A percentile compares a stretch with the other conserved stretches of the same genome.
Evolutionary conservation across 192 early-diverging fungal genomes (phyloP).

Genomic region (Glomus cerebriforme): DNA sequence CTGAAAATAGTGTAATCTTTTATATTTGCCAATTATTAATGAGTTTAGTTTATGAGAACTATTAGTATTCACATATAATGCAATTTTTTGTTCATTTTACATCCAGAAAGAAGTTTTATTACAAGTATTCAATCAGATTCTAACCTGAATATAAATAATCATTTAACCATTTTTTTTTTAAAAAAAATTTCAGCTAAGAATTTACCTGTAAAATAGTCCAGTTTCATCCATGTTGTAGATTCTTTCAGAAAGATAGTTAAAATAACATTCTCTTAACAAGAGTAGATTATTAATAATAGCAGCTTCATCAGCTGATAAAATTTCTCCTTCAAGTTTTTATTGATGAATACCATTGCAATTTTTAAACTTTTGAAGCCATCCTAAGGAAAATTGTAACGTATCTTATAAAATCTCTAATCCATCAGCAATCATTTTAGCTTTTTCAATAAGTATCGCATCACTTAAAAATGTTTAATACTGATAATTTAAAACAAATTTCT

Average conservation of each 20-base stretch:
- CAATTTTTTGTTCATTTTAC: constrained; percentile 14
- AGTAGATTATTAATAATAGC: not conserved
- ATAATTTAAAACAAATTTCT: too few species aligned
- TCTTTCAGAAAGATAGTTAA: constrained; percentile 10
- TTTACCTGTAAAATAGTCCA: constrained; percentile 25
- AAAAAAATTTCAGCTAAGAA: not conserved
- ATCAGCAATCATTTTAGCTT: constrained; percentile 2
- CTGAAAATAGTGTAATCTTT: not conserved
- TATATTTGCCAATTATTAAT: not conserved
- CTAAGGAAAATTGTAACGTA: constrained; percentile 1
- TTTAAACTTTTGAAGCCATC: constrained; percentile 30
- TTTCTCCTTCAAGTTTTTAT: constrained; percentile 29
- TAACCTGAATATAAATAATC: not conserved
- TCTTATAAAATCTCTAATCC: not conserved
- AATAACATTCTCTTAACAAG: not conserved
- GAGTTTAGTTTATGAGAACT: constrained; percentile 1
- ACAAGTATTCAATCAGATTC: not conserved
- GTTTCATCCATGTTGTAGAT: constrained; percentile 32
- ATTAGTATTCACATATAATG: constrained; percentile 9
- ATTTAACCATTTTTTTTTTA: not conserved
- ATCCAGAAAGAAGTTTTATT: not conserved
- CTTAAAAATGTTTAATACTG: too few species aligned
- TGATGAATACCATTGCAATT: constrained; percentile 11
- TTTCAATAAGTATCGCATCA: too few species aligned
- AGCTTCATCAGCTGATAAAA: not conserved